Base-by-base conservation (phyloP, 2,329 filamentous ascomycete species). In the Orbilia quercus region DNA sequence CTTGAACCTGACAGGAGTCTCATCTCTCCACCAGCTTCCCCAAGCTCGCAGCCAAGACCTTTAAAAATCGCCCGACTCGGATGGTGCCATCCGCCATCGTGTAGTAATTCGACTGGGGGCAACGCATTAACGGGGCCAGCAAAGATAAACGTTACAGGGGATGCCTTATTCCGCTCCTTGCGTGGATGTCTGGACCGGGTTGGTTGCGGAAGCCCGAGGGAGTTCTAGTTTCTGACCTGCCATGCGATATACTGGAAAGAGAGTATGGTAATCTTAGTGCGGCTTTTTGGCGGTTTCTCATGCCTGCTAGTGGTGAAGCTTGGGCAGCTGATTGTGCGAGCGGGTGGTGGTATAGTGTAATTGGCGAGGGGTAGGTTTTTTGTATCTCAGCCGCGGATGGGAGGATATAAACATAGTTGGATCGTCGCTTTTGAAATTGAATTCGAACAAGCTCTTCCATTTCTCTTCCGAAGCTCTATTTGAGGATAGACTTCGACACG, bases 321-420 rank as follows among this genome's bases (percentile, higher is more conserved):
- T 54, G 50, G 48, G 55, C 18, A 9, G 36, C 4, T 7, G 38
- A 53, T 47, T 36, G 51, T 44, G n/a, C n/a, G n/a, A n/a, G n/a
- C n/a, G 31, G n/a, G 54, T 36, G 20, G 38, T 40, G 12, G 25
- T 34, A 14, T 16, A 11, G 25, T 34, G 6, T 16, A 22, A 48
- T 9, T 9, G 47, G 40, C 14, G 48, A 23, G 45, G 54, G 64
- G 20, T 36, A 25, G 64, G 20, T 36, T 16, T 14, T 14, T 34
- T n/a, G 20, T 48, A n/a, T 31, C 28, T n/a, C 28, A 31, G 5
- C 28, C 28, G 28, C 28, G 28, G 28, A 9, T 31, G 5, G 5
- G 31, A 47, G 28, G 16, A 60, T 69, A 69, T 69, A 69, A 69
- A 69, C 55, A 25, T 54, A 4, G 47, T 28, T n/a, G 25, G 64